Evolutionary conservation across 2,329 filamentous ascomycete species (phyloP).

Genomic region (Fusarium anguioides): DNA sequence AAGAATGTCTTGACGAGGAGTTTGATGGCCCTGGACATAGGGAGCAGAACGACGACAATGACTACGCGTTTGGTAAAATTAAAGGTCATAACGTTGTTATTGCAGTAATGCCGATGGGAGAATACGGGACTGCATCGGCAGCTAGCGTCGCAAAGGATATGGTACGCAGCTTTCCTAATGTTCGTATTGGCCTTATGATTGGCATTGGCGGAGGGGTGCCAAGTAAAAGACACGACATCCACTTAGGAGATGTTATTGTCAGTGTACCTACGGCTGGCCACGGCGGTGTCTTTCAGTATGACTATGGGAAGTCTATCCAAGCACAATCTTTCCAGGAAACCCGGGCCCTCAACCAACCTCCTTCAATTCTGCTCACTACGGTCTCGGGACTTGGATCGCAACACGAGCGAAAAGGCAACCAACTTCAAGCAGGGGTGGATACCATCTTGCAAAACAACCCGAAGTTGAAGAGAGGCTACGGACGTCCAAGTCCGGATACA

Average conservation of each 20-base stretch:
- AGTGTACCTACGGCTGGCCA: not conserved
- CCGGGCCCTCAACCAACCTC: conserved; percentile 23
- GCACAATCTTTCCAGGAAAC: conserved; percentile 11
- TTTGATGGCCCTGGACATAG: too few species aligned
- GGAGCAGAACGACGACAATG: too few species aligned
- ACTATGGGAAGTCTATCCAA: conserved; percentile 35
- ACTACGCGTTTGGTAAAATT: conserved; percentile 20
- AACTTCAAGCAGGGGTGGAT: too few species aligned
- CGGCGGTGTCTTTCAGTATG: conserved; percentile 37
- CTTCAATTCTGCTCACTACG: not conserved
- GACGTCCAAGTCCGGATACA: not conserved
- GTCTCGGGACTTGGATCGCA: not conserved
- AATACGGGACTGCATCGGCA: conserved; percentile 26
- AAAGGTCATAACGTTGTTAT: conserved; percentile 35
- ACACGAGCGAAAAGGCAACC: not conserved
- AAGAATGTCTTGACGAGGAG: too few species aligned
- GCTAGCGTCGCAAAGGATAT: too few species aligned
- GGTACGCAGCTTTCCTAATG: conserved; percentile 46
- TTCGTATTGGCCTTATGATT: conserved; percentile 40
- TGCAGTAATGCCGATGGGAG: conserved; percentile 16
- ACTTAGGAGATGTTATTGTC: conserved; percentile 41
- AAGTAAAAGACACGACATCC: conserved; percentile 47
- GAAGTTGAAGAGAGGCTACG: not conserved
- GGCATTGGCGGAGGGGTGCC: conserved; percentile 46
- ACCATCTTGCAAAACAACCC: not conserved